Conservation (phyloP, 2,329 filamentous ascomycete species). For the Leptodontidium sp. region DNA sequence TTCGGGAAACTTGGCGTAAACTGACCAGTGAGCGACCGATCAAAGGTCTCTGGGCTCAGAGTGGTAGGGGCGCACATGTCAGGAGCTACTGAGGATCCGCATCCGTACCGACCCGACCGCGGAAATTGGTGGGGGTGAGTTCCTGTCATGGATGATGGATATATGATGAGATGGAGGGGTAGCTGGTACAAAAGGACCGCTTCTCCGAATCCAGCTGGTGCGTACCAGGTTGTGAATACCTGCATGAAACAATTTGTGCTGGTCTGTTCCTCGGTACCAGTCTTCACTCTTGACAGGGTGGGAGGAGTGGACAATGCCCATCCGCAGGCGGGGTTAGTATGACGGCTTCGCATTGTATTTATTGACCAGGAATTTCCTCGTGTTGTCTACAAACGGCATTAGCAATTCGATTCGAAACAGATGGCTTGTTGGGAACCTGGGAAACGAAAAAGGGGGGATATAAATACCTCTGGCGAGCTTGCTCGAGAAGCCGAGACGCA, state of each 20-base stretch:
- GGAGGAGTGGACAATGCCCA: not conserved
- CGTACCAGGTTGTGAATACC: not conserved
- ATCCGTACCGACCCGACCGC: not conserved
- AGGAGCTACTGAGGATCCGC: not conserved
- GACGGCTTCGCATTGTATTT: slow-evolving; percentile 13
- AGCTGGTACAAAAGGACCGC: not conserved
- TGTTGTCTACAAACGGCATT: not conserved
- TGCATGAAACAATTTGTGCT: slow-evolving; percentile 4
- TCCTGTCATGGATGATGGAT: not conserved
- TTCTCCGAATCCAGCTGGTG: not conserved
- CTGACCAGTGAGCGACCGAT: slow-evolving; percentile 4
- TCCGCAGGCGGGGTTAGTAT: not conserved
- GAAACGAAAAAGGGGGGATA: not conserved
- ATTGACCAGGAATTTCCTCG: slow-evolving; percentile 15
- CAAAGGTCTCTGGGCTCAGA: not conserved
- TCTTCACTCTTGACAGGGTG: not conserved
- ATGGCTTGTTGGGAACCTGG: not conserved
- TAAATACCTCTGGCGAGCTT: slow-evolving; percentile 15
- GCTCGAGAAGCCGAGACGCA: slow-evolving; percentile 10
- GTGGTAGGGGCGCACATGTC: slow-evolving; percentile 9
- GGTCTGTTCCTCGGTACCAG: slow-evolving; percentile 16
- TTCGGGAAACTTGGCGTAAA: slow-evolving; percentile 2
- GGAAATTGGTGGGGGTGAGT: not conserved
- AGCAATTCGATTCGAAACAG: slow-evolving; percentile 13
- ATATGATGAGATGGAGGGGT: not conserved